phyloP scores from a whole-genome alignment of 371 early-diverging fungal genomes.

The Apophysomyces variabilis region DNA sequence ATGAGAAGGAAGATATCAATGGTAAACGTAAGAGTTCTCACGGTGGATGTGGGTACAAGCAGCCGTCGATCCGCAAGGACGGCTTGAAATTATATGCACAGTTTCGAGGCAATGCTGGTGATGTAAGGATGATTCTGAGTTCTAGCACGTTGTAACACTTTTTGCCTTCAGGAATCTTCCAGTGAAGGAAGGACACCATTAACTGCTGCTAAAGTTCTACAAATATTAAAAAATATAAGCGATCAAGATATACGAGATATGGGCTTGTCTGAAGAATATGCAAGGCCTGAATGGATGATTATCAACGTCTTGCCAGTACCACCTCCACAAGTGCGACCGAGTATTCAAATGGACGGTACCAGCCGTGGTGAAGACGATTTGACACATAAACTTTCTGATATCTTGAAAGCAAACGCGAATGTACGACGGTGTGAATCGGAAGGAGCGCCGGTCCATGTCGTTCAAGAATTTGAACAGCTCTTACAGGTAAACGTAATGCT shows the following conservation, averaged over 20 bases:
- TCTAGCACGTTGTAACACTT: constrained; percentile 1
- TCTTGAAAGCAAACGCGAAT: constrained; percentile 96
- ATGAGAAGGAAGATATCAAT: constrained; percentile 50
- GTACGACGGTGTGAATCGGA: constrained; percentile 92
- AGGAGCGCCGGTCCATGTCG: constrained; percentile 95
- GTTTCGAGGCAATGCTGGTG: constrained; percentile 61
- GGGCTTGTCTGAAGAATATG: constrained; percentile 93
- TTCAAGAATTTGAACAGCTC: constrained; percentile 94
- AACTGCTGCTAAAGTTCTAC: constrained; percentile 84
- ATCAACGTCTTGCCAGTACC: constrained; percentile 96
- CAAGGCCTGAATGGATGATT: constrained; percentile 99
- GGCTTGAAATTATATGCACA: constrained; percentile 87
- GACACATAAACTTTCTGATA: constrained; percentile 96
- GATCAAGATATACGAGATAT: constrained; percentile 90
- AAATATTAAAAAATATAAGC: constrained; percentile 91
- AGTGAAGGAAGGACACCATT: constrained; percentile 76
- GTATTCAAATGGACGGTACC: constrained; percentile 95
- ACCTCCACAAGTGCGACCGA: constrained; percentile 99
- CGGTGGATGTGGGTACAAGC: constrained; percentile 95
- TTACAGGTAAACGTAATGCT: constrained; percentile 67
- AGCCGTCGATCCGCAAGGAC: constrained; percentile 92
- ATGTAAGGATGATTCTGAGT: constrained; percentile 47
- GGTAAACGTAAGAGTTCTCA: constrained; percentile 65
- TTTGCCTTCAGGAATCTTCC: constrained; percentile 45
- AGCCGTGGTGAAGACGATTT: constrained; percentile 98